These are phyloP conservation scores for Fusarium nisikadoi DNA, from an alignment of 2,329 filamentous ascomycete species.

Conservation along the genomic window DNA sequence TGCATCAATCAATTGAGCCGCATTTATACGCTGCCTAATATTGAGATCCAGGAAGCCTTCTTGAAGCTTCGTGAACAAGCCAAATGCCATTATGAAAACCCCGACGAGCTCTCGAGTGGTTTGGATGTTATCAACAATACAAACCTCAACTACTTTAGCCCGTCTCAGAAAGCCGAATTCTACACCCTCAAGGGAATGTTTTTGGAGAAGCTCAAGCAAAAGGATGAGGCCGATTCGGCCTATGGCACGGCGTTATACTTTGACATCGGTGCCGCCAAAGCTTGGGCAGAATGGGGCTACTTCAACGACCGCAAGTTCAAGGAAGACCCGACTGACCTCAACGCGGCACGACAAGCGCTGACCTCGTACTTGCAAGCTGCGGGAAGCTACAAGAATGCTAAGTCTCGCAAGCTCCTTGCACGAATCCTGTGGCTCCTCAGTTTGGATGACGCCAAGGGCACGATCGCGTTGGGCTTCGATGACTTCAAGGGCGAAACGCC, in stretches of 20 bases:
- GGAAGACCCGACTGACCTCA: conserved; percentile 83
- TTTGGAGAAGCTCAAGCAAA: conserved; percentile 90
- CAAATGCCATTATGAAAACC: conserved; percentile 98
- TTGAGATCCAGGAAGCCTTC: conserved; percentile 99
- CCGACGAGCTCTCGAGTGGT: conserved; percentile 88
- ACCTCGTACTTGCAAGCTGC: conserved; percentile 97
- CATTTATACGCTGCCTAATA: conserved; percentile 98
- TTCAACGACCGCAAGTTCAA: conserved; percentile 98
- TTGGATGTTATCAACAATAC: conserved; percentile 99
- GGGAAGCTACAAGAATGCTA: conserved; percentile 95
- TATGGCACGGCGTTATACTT: conserved; percentile 97
- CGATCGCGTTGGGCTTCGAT: conserved; percentile 86
- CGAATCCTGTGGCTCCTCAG: conserved; percentile 96
- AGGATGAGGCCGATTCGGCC: conserved; percentile 90
- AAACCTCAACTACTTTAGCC: conserved; percentile 97
- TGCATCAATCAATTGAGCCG: conserved; percentile 97
- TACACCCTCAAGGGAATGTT: conserved; percentile 99
- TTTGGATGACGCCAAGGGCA: conserved; percentile 87
- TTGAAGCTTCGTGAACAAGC: conserved; percentile 98
- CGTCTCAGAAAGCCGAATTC: conserved; percentile 97
- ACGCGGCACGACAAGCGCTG: conserved; percentile 87
- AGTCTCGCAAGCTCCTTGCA: conserved; percentile 92
- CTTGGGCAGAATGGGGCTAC: conserved; percentile 99
- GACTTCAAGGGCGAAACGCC: conserved; percentile 97
- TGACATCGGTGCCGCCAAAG: conserved; percentile 93